Evolutionary conservation across 2,329 filamentous ascomycete species (phyloP).

Genomic region (Fusarium sp.): DNA sequence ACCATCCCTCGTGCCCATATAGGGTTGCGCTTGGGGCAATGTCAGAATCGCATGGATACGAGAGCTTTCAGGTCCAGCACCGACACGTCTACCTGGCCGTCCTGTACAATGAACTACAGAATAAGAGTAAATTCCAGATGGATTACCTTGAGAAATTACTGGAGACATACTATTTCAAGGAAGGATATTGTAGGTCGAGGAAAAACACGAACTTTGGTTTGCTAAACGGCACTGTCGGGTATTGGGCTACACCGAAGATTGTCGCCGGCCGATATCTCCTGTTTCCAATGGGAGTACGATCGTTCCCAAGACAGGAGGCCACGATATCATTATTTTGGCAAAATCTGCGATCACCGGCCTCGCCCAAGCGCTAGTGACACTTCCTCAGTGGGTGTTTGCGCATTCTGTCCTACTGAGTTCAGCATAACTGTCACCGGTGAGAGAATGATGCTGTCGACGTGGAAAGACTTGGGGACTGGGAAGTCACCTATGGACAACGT

Average conservation of each 20-base stretch:
- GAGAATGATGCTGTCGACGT: neutral
- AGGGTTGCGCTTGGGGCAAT: too few relatives aligned
- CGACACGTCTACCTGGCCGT: conserved; percentile 4
- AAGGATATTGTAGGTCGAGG: too few relatives aligned
- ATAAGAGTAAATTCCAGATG: neutral
- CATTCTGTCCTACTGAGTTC: neutral
- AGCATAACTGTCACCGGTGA: neutral
- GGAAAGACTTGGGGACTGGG: conserved; percentile 15
- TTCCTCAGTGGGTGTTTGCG: too few relatives aligned
- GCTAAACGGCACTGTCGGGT: neutral
- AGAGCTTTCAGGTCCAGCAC: neutral
- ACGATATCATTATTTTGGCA: neutral
- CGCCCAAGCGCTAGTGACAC: too few relatives aligned
- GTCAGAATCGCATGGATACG: neutral
- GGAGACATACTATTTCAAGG: neutral
- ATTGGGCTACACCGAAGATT: neutral
- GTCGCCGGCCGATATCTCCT: neutral
- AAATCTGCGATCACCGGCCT: neutral
- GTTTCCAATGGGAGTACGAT: neutral
- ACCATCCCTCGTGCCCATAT: too few relatives aligned
- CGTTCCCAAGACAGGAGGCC: too few relatives aligned
- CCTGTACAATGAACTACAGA: neutral
- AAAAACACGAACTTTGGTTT: too few relatives aligned
- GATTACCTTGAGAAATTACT: neutral
- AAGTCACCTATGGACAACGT: neutral